These are phyloP conservation scores for Russula brevipes DNA, from an alignment of 768 basidiomycete species.

Conservation along the genomic window DNA sequence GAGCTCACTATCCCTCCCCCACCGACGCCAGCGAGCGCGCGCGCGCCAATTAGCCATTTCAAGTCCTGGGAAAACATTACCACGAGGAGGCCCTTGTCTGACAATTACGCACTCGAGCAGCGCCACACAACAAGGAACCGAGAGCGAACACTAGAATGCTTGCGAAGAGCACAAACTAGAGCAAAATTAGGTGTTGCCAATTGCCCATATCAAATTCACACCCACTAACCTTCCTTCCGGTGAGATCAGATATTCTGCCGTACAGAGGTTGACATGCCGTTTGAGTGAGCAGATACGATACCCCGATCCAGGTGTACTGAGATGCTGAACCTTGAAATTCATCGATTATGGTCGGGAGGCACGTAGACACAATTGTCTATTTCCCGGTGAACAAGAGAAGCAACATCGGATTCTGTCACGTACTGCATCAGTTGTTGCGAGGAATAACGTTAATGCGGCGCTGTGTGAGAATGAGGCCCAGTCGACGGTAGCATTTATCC, in stretches of 20 bases:
- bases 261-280: constrained; percentile 83
- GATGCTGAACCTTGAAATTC: constrained; percentile 61
- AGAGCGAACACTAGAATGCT: constrained; percentile 72
- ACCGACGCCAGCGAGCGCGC: constrained; percentile 69
- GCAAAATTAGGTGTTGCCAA: constrained; percentile 11
- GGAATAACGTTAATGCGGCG: constrained; percentile 73
- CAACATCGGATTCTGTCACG: constrained; percentile 28
- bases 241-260: constrained; percentile 71
- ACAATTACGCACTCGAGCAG: constrained; percentile 50
- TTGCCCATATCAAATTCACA: constrained; percentile 22
- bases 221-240: constrained; percentile 65
- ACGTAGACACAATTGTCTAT: constrained; percentile 74
- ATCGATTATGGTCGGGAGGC: constrained; percentile 72
- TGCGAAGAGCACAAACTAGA: constrained; percentile 59
- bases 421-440: constrained; percentile 84
- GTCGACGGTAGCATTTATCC: constrained; percentile 3
- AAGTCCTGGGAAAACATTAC: constrained; percentile 38
- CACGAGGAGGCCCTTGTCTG: constrained; percentile 15
- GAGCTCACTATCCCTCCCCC: constrained; percentile 82
- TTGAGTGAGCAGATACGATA: constrained; percentile 81
- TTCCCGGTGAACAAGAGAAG: constrained; percentile 10
- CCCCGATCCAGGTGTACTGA: constrained; percentile 83
- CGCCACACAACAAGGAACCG: constrained; percentile 76
- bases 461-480: constrained; percentile 35
- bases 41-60: constrained; percentile 61